Base-by-base conservation (phyloP, 2,329 filamentous ascomycete species). In the Colletotrichum tamarilloi region DNA sequence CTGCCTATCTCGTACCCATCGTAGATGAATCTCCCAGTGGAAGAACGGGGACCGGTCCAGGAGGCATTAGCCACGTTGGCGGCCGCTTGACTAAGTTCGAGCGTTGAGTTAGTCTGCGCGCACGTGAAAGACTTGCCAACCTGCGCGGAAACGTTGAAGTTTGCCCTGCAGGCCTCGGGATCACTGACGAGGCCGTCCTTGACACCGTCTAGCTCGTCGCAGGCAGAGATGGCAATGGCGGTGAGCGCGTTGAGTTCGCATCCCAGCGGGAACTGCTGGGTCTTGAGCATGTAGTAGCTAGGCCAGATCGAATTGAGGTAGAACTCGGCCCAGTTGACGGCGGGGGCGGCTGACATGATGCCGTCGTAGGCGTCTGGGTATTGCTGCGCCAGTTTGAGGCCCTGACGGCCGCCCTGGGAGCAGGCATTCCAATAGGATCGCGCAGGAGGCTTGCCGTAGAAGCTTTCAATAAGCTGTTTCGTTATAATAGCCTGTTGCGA, bases 361-460 rank as follows among this genome's bases (percentile, higher is more conserved):
- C 86, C 87, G 69, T 88, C 85, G 59, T 87, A 87, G 56, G 87
- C 85, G 4, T 87, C 81, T 0, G 86, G 86, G 72, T 83, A 87
- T 32, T 81, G 76, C 73, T 88, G 83, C 4, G 85, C 82, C 28
- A 84, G 82, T 66, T 85, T 85, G 9, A 87, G 77, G 12, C 86
- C 87, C 78, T 89, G 86, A 3, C 87, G 80, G 2, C 87, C 87
- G 22, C 87, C 87, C 0, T 86, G 88, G 1, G 85, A 87, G 75
- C 87, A 89, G 30, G 86, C 87, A n/a, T 82, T 79, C 75, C 84
- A 87, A 77, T 87, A 88, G 16, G 81, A 84, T 75, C 9, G 9
- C 35, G 35, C 5, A 6, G 35, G 35, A 6, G 35, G 35, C 35
- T 38, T 38, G 12, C 35, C 35, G 35, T 38, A 38, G 9, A 38